Percentiles rank a stretch among this genome's conserved stretches.
These are phyloP conservation scores for Pichia exigua DNA, from an alignment of 805 yeast species.

Conservation along the genomic window DNA sequence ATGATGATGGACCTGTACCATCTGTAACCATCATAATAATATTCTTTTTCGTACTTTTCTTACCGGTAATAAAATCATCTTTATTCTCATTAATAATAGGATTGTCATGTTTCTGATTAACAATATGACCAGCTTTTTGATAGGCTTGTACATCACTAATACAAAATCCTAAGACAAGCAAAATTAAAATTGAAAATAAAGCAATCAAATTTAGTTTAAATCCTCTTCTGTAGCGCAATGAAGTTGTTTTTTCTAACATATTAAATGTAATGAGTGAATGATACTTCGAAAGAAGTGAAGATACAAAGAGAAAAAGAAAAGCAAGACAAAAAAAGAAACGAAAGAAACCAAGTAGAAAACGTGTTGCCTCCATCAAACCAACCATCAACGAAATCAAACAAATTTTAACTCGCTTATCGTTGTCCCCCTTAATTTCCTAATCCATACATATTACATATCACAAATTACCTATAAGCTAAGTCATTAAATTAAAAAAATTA, in stretches of 20 bases:
- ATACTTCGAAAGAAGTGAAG: not conserved
- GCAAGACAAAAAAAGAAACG: too few species aligned
- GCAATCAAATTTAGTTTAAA: not conserved
- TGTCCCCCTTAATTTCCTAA: not conserved
- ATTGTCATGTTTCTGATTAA: not conserved
- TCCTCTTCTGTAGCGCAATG: not conserved
- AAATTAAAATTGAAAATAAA: not conserved
- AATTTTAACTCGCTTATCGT: too few species aligned
- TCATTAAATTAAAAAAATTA: too few species aligned
- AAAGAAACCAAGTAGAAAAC: too few species aligned
- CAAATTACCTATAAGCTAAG: too few species aligned
- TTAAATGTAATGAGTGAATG: not conserved
- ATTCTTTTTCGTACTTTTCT: conserved; percentile 36
- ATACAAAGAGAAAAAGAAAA: too few species aligned
- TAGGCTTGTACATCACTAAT: conserved; percentile 1
- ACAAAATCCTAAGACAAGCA: not conserved
- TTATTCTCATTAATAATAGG: not conserved
- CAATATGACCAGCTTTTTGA: not conserved
- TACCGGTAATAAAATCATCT: not conserved
- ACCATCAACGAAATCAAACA: too few species aligned
- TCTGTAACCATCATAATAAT: conserved; percentile 85
- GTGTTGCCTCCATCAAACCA: too few species aligned
- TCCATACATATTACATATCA: not conserved
- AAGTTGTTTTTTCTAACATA: not conserved
- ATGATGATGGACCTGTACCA: conserved; percentile 92